These are phyloP conservation scores for Maudiozyma pseudohumilis DNA, from an alignment of 805 yeast genomes.

Conservation along the genomic window DNA sequence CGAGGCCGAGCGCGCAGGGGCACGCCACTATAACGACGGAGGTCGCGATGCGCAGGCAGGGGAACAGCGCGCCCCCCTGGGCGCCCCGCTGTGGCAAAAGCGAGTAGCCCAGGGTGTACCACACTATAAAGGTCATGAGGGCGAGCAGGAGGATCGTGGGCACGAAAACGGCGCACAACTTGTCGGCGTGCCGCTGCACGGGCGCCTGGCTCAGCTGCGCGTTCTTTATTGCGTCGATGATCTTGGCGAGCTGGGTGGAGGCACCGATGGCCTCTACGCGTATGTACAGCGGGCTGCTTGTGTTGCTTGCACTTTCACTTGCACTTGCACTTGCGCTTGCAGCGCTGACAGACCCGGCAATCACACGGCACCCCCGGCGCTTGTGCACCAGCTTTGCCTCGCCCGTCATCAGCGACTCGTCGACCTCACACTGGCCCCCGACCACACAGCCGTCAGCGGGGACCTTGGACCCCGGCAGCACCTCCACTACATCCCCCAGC, in stretches of 20 bases:
- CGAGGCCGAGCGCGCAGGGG: slow-evolving; percentile 95
- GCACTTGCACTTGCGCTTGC: too few relatives aligned
- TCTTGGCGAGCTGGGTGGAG: slow-evolving; percentile 78
- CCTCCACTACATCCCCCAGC: slow-evolving; percentile 60
- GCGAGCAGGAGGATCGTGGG: slow-evolving; percentile 61
- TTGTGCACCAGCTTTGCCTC: slow-evolving; percentile 75
- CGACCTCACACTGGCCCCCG: slow-evolving; percentile 71
- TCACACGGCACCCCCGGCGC: slow-evolving; percentile 46
- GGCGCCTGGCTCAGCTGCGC: slow-evolving; percentile 89
- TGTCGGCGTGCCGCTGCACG: slow-evolving; percentile 81
- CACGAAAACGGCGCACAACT: slow-evolving; percentile 75
- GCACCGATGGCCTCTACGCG: slow-evolving; percentile 65
- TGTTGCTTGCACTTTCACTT: too few relatives aligned
- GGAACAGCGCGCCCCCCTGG: background rate
- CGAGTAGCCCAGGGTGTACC: slow-evolving; percentile 33
- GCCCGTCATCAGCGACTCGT: slow-evolving; percentile 88
- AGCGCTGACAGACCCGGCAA: slow-evolving; percentile 90
- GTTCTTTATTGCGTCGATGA: slow-evolving; percentile 74
- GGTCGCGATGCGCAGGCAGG: slow-evolving; percentile 67
- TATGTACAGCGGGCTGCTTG: slow-evolving; percentile 60
- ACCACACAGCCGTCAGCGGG: slow-evolving; percentile 87
- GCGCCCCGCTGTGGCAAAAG: too few relatives aligned
- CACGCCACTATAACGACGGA: slow-evolving; percentile 96
- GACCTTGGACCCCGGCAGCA: slow-evolving; percentile 77
- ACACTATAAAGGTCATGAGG: slow-evolving; percentile 50